These are phyloP conservation scores for Yamadazyma aaseri DNA, from an alignment of 1,139 yeast genomes.

Conservation along the genomic window DNA sequence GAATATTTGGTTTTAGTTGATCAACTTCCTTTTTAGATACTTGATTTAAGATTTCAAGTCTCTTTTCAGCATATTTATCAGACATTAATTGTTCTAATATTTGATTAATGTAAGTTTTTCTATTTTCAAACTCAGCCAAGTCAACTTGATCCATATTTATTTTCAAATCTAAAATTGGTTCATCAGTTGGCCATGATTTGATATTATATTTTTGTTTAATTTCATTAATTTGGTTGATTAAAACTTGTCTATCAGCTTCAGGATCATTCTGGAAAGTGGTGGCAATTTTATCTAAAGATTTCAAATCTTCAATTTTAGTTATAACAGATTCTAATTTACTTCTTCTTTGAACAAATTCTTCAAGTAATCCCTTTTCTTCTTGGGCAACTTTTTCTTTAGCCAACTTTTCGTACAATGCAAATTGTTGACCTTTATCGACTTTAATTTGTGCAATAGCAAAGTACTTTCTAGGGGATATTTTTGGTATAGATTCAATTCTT, in stretches of 20 bases:
- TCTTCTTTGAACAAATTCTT: slow-evolving; percentile 49
- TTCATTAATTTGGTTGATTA: slow-evolving; percentile 43
- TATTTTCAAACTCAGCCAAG: slow-evolving; percentile 25
- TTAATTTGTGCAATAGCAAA: slow-evolving; percentile 95
- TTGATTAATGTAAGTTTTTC: slow-evolving; percentile 27
- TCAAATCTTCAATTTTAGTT: slow-evolving; percentile 48
- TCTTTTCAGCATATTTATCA: slow-evolving; percentile 24
- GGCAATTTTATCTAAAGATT: slow-evolving; percentile 43
- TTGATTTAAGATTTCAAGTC: slow-evolving; percentile 25
- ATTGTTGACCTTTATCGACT: slow-evolving; percentile 86
- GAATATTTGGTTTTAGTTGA: slow-evolving; percentile 26
- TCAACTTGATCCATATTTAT: slow-evolving; percentile 25
- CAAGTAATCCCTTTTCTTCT: slow-evolving; percentile 58
- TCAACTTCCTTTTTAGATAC: slow-evolving; percentile 25
- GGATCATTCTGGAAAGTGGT: slow-evolving; percentile 28
- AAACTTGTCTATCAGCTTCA: slow-evolving; percentile 36
- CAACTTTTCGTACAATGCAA: slow-evolving; percentile 72
- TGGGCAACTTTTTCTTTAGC: slow-evolving; percentile 64
- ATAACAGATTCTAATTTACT: slow-evolving; percentile 34
- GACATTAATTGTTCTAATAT: slow-evolving; percentile 36
- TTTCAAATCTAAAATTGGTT: slow-evolving; percentile 36
- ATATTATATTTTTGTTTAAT: slow-evolving; percentile 55
- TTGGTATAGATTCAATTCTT: slow-evolving; percentile 87
- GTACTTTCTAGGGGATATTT: slow-evolving; percentile 74
- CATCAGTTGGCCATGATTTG: slow-evolving; percentile 56